Base-by-base conservation (phyloP, 139 green algal genomes). In the Pseudopediastrum boryanum region DNA sequence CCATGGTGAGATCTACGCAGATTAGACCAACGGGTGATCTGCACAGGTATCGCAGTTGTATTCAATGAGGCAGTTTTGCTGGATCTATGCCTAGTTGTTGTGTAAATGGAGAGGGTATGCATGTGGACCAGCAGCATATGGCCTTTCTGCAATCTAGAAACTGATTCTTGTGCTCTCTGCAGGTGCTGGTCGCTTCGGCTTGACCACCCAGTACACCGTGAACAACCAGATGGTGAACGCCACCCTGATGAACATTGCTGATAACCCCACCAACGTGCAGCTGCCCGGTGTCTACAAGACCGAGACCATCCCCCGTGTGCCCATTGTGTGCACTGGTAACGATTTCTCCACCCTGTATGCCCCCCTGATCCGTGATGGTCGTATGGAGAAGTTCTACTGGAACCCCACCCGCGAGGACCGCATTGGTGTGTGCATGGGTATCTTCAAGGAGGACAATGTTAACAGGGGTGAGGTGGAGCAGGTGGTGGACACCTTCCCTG, bases 141-240 rank as follows among this genome's bases (percentile, higher is more conserved):
- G n/a, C n/a, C n/a, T n/a, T n/a, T n/a, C n/a, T n/a, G n/a, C n/a
- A n/a, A n/a, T n/a, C n/a, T n/a, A n/a, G n/a, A n/a, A n/a, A n/a
- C n/a, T n/a, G n/a, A n/a, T n/a, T n/a, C n/a, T n/a, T n/a, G n/a
- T n/a, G n/a, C n/a, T n/a, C n/a, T n/a, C n/a, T n/a, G n/a, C n/a
- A n/a, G 96, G 96, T 77, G 92, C 91, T 10, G 96, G 96, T 50
- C 94, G 96, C 83, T 98, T 99, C 95, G 96, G 96, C 42, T 90
- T 90, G 61, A 84, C 89, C 63, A 99, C 96, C 25, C 96, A 99
- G 93, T 99, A 99, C 96, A 99, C 96, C 36, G 97, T 99, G 25
- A 99, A 99, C 96, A 99, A 99, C 94, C 96, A 98, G 89, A 97
- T 98, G 94, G 96, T 99, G 42, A 99, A 99, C 88, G 96, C 96